These are phyloP conservation scores for Rubroboletus satanas DNA, from an alignment of 768 basidiomycete genomes.

Conservation along the genomic window DNA sequence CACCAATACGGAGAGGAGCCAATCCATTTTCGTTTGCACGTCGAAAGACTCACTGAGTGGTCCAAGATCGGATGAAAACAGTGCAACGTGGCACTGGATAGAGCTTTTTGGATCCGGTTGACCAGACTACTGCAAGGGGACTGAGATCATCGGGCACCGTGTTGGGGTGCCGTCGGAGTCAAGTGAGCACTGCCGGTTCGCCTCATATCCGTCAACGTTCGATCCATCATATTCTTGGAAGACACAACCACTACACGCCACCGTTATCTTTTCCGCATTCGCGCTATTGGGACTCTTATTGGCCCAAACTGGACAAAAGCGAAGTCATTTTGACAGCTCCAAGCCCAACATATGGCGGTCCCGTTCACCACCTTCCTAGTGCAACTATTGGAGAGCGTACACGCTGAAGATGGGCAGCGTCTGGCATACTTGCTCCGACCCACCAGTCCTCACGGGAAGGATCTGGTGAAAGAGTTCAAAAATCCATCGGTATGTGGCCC, in stretches of 20 bases:
- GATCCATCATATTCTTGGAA: neutral
- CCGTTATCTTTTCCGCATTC: too few species aligned
- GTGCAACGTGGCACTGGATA: neutral
- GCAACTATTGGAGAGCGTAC: constrained; percentile 58
- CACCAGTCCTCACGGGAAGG: constrained; percentile 73
- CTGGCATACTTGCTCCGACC: constrained; percentile 74
- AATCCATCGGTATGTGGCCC: constrained; percentile 44
- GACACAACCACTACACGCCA: neutral
- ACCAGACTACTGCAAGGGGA: neutral
- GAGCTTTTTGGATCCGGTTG: neutral
- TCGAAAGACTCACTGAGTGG: too few species aligned
- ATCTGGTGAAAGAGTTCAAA: constrained; percentile 67
- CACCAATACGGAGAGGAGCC: neutral
- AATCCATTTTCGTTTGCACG: neutral
- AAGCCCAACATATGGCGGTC: constrained; percentile 28
- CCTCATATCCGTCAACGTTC: neutral
- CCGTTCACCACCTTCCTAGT: constrained; percentile 58
- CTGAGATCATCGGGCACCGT: neutral
- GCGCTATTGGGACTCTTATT: neutral
- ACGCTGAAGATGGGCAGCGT: constrained; percentile 61
- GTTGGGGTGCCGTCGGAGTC: neutral
- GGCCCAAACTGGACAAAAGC: neutral
- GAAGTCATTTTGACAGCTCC: neutral
- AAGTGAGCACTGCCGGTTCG: too few species aligned
- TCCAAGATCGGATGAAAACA: neutral